Base-by-base conservation (phyloP, 1,139 yeast species). In the Geotrichum histeridarum region DNA sequence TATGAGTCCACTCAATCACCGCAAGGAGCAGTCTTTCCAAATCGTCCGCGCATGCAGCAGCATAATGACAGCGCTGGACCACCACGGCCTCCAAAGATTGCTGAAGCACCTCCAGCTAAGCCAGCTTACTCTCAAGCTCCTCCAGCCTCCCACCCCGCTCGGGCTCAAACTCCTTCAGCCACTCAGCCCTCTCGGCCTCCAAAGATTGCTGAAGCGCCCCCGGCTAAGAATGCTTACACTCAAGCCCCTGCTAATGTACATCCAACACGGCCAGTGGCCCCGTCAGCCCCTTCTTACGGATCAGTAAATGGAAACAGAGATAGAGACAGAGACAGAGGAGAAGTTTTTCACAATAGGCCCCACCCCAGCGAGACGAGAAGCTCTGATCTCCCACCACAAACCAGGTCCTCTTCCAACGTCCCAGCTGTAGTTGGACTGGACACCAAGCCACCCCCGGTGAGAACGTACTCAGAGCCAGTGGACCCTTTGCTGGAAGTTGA, bases 381-480 rank as follows among this genome's bases (percentile, higher is more conserved):
- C 5, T 5, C 27, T 3, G 27, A 22, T 22, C 27, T 22, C 4
- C 27, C 27, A 22, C 27, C 27, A 22, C 27, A 22, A 22, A 5
- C 27, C 5, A 22, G 27, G 27, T 22, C 27, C 27, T 22, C 27
- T 5, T 22, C 27, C 5, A 22, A 22, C 27, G 27, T 22, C 18
- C 43, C 50, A 33, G 43, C 36, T 14, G 22, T 47, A 2, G 27
- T 30, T 6, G 50, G 42, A 9, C 22, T 39, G 8, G 50, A 48
- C 15, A 22, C 48, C 12, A 60, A 58, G 41, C 68, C 68, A 1
- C 67, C 67, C 3, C 69, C 69, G 9, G 59, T 63, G 11, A 57
- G 69, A 11, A 63, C 60, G 47, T 64, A 65, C 48, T 51, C 54
- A 35, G 50, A 35, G 31, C 15, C 50, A 11, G 50, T 35, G 22